Conservation (phyloP, 1,284 basidiomycete species). For the Quambalaria eucalypti region DNA sequence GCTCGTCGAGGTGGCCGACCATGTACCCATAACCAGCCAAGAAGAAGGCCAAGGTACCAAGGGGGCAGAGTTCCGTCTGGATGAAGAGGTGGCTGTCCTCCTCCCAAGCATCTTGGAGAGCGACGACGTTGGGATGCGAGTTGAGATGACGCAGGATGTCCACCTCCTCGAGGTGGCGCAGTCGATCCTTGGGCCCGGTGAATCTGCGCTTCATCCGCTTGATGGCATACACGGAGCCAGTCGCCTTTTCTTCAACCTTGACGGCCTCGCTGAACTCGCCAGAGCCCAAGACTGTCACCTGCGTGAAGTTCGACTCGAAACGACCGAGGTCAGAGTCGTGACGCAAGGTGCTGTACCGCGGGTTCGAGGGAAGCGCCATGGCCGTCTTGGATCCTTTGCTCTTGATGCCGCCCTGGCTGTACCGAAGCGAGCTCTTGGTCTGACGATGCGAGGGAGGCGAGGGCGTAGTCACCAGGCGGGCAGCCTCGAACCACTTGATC, state of each 20-base stretch:
- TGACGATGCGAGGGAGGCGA: constrained; percentile 23
- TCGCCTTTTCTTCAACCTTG: constrained; percentile 69
- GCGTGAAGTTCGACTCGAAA: constrained; percentile 56
- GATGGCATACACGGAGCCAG: constrained; percentile 66
- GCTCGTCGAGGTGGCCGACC: constrained; percentile 77
- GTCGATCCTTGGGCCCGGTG: constrained; percentile 74
- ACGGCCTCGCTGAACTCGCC: constrained; percentile 92
- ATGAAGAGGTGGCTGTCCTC: constrained; percentile 82
- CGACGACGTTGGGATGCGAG: constrained; percentile 55
- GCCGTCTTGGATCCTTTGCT: not conserved
- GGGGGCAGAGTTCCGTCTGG: constrained; percentile 86
- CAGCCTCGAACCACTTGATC: constrained; percentile 43
- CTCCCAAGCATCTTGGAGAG: constrained; percentile 95
- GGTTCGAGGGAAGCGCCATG: not conserved
- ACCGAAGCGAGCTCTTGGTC: constrained; percentile 2
- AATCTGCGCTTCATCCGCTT: constrained; percentile 85
- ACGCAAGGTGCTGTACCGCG: not conserved
- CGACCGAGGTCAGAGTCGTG: constrained; percentile 8
- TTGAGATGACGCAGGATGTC: constrained; percentile 74
- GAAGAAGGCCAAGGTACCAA: constrained; percentile 84
- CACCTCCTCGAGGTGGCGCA: constrained; percentile 85
- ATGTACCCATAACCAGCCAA: constrained; percentile 81
- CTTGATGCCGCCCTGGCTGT: not conserved
- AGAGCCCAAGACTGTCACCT: constrained; percentile 72
- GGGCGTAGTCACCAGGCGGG: constrained; percentile 32